Percentiles rank a stretch among this genome's conserved stretches.
Evolutionary conservation across 83 land plant genomes (phyloP).

Genomic region (Thuja plicata): DNA sequence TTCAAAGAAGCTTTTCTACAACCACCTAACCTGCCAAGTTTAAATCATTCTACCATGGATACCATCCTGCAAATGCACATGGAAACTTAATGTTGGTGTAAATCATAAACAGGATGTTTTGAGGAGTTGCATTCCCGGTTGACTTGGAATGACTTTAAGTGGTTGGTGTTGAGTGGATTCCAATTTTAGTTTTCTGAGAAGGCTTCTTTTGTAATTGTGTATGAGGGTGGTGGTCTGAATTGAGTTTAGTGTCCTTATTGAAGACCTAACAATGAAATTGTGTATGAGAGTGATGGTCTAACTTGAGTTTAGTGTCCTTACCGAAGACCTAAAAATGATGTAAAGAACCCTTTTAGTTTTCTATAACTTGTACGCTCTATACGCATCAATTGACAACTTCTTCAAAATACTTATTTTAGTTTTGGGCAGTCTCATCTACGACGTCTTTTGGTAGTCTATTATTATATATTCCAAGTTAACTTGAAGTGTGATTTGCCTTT

Average conservation of each 20-base stretch:
- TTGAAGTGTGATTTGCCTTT: background rate
- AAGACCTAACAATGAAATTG: background rate
- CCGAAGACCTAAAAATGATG: background rate
- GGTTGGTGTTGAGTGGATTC: background rate
- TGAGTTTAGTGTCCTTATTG: background rate
- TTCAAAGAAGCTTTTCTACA: background rate
- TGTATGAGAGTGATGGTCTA: background rate
- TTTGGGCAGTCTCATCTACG: background rate
- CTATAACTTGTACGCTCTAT: background rate
- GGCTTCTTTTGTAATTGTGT: background rate
- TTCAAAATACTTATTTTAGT: background rate
- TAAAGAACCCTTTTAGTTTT: background rate
- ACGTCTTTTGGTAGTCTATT: background rate
- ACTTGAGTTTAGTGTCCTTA: background rate
- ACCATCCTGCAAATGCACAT: background rate
- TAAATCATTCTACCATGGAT: background rate
- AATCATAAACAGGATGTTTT: background rate
- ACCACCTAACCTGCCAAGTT: background rate
- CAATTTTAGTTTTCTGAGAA: background rate
- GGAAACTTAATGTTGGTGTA: background rate
- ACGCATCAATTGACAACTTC: background rate
- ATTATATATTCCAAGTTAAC: background rate
- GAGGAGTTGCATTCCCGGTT: background rate
- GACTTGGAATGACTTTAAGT: background rate
- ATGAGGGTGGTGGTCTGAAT: background rate